A percentile compares a stretch with the other conserved stretches of the same genome.
Conservation (phyloP, 1,284 basidiomycete species). For the Pascua guehoae region DNA sequence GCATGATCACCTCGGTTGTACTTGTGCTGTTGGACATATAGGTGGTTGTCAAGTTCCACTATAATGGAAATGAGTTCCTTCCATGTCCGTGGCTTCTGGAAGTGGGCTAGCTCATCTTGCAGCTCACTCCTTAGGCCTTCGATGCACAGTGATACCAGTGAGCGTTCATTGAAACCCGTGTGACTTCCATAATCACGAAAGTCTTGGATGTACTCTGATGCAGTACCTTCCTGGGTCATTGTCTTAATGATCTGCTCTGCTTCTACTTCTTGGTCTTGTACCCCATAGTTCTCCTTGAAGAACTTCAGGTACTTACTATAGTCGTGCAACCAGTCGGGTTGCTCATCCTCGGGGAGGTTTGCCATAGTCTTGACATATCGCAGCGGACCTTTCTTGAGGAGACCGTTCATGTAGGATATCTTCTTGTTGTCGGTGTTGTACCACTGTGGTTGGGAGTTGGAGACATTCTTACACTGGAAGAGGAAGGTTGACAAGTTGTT, state of each 20-base stretch:
- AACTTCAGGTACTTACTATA: conserved; percentile 3
- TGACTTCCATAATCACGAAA: conserved; percentile 8
- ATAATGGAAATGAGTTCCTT: not conserved
- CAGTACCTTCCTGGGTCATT: conserved; percentile 17
- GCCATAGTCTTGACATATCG: conserved; percentile 15
- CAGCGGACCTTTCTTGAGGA: conserved; percentile 17
- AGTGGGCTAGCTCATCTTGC: conserved; percentile 16
- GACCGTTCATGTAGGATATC: conserved; percentile 17
- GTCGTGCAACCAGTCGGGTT: not conserved
- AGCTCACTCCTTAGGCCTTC: conserved; percentile 14
- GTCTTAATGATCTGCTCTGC: conserved; percentile 9
- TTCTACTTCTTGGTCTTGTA: conserved; percentile 14
- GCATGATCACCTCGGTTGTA: too few species aligned
- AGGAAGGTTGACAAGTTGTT: conserved; percentile 2
- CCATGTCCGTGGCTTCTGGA: not conserved
- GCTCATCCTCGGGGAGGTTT: not conserved
- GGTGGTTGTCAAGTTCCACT: conserved; percentile 14
- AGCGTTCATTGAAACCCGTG: conserved; percentile 14
- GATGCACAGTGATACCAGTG: conserved; percentile 17
- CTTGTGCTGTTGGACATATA: conserved; percentile 11
- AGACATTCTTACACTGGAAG: conserved; percentile 1
- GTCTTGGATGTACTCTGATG: conserved; percentile 10
- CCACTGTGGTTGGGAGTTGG: conserved; percentile 5
- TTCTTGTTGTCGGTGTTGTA: conserved; percentile 17
- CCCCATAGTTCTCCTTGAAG: conserved; percentile 12